Evolutionary conservation across 257 asterid species (phyloP).

Genomic region (Solanum tacnaense): DNA sequence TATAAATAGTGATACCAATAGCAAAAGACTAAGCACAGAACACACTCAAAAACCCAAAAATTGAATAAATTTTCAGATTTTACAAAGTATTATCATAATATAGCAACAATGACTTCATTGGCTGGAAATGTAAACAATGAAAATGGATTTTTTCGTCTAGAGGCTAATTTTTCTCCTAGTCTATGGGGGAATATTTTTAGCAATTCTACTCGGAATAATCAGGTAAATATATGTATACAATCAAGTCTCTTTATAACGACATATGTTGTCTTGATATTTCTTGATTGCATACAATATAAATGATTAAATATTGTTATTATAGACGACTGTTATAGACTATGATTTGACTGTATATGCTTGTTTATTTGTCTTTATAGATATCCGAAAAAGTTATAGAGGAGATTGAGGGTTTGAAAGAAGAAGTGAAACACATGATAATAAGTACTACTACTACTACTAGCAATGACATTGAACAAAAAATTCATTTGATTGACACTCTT

Average conservation of each 20-base stretch:
- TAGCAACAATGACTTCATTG: neutral
- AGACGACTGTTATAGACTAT: neutral
- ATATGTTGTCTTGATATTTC: neutral
- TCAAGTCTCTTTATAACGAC: neutral
- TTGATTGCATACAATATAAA: too few species aligned
- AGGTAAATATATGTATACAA: neutral
- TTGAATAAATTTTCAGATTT: neutral
- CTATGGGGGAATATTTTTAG: neutral
- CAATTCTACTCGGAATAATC: neutral
- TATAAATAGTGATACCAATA: neutral
- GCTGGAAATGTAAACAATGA: neutral
- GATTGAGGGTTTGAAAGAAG: neutral
- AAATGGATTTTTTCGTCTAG: neutral
- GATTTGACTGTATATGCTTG: neutral
- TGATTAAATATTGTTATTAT: neutral
- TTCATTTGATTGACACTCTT: neutral
- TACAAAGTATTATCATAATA: neutral
- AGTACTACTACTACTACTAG: neutral
- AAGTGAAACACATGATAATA: neutral
- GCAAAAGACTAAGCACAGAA: neutral
- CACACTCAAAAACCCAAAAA: neutral
- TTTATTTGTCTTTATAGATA: neutral
- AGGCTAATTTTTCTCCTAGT: neutral
- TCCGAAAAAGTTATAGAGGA: neutral
- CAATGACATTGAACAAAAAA: neutral